A percentile compares a stretch with the other conserved stretches of the same genome.
Conservation (phyloP, 306 rosid species). For the Begonia masoniana region DNA sequence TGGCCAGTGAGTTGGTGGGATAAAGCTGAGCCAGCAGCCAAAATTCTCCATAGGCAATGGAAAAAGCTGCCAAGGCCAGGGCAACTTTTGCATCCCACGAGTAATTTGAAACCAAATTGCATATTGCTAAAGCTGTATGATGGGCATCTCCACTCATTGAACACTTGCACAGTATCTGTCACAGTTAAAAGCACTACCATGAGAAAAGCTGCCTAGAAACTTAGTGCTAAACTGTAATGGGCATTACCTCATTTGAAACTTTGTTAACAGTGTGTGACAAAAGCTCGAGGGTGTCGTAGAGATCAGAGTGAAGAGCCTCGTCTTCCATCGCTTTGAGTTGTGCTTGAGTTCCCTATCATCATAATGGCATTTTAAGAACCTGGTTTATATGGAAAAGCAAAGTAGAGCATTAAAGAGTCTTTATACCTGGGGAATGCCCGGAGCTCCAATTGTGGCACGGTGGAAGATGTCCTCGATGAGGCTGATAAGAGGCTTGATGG, state of each 20-base stretch:
- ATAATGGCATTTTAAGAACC: not conserved
- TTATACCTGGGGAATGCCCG: constrained; percentile 4
- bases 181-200: constrained; percentile 1
- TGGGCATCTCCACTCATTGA: constrained; percentile 41
- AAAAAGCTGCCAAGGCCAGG: constrained; percentile 56
- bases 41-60: constrained; percentile 46
- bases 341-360: constrained; percentile 17
- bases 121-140: constrained; percentile 31
- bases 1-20: constrained; percentile 34
- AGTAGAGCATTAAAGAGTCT: not conserved
- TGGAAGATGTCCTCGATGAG: constrained; percentile 42
- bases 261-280: constrained; percentile 30
- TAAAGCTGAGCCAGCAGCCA: constrained; percentile 37
- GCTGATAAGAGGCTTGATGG: constrained; percentile 30
- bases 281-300: constrained; percentile 23
- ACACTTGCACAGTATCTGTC: constrained; percentile 45
- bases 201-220: too few relatives aligned
- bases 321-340: constrained; percentile 21
- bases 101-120: constrained; percentile 28
- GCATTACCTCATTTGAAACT: constrained; percentile 35
- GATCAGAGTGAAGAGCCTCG: constrained; percentile 10
- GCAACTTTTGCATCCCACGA: constrained; percentile 63
- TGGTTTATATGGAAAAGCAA: constrained; percentile 2
- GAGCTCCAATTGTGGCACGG: constrained; percentile 15
- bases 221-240: too few relatives aligned